Percentiles rank a stretch among this genome's conserved stretches.
These are phyloP conservation scores for Xylaria bambusicola DNA, from an alignment of 495 filamentous ascomycete genomes.

Conservation along the genomic window DNA sequence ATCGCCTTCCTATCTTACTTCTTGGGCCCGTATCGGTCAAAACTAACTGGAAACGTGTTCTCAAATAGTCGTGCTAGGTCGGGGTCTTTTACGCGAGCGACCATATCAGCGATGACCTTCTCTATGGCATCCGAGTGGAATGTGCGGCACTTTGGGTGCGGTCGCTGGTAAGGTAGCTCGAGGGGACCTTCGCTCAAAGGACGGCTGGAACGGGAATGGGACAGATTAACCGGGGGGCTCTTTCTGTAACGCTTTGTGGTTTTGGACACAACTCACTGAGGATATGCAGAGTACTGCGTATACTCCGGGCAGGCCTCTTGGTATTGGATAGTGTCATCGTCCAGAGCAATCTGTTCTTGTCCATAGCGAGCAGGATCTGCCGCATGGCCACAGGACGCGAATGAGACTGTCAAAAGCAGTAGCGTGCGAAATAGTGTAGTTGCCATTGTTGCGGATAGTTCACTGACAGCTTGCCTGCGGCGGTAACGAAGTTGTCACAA, in stretches of 20 bases:
- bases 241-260: background rate
- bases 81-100: conserved; percentile 74
- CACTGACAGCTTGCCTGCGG: background rate
- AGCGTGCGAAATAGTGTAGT: conserved; percentile 18
- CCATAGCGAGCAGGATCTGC: conserved; percentile 24
- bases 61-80: conserved; percentile 93
- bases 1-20: background rate
- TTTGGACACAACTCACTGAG: conserved; percentile 38
- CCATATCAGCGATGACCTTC: conserved; percentile 81
- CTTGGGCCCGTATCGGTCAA: background rate
- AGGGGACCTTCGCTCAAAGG: conserved; percentile 80
- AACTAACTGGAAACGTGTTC: conserved; percentile 78
- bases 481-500: background rate
- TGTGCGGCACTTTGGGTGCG: conserved; percentile 76
- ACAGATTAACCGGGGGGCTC: background rate
- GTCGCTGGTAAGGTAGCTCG: conserved; percentile 86
- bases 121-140: conserved; percentile 86
- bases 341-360: conserved; percentile 29
- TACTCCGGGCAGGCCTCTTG: conserved; percentile 56
- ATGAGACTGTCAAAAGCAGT: conserved; percentile 25
- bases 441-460: background rate
- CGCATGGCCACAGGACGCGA: conserved; percentile 7
- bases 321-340: conserved; percentile 26
- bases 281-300: conserved; percentile 48
- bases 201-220: conserved; percentile 46